A percentile compares a stretch with the other conserved stretches of the same genome.
These are phyloP conservation scores for Cercophora sp. DNA, from an alignment of 495 filamentous ascomycete species.

Conservation along the genomic window DNA sequence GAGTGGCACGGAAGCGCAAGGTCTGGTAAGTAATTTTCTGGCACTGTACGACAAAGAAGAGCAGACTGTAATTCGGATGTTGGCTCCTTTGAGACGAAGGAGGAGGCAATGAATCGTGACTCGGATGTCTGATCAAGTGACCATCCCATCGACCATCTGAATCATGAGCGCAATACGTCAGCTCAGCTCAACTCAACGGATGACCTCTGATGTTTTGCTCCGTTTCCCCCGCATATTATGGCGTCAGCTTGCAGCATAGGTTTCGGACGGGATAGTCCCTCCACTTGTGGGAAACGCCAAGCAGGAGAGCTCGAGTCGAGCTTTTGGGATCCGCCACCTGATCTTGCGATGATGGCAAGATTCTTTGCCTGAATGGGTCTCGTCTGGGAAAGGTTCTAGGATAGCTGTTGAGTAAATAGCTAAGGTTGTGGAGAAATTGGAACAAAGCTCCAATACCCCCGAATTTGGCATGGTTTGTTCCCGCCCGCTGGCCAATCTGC, in stretches of 20 bases:
- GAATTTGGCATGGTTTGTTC: too few species aligned
- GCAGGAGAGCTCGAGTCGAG: too few species aligned
- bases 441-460: too few species aligned
- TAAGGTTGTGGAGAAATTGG: too few species aligned
- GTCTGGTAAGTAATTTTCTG: not conserved
- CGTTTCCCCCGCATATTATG: too few species aligned
- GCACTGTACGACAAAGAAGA: slow-evolving; percentile 1
- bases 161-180: not conserved
- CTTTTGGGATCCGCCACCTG: not conserved
- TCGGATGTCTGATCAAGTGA: not conserved
- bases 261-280: too few species aligned
- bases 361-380: not conserved
- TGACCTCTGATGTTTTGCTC: not conserved
- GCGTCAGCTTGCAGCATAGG: too few species aligned
- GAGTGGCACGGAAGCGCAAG: too few species aligned
- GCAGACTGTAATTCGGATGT: not conserved
- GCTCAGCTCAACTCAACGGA: not conserved
- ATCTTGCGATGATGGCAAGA: not conserved
- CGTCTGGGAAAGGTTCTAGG: not conserved
- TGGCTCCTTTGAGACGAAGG: not conserved
- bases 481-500: too few species aligned
- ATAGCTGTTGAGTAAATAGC: not conserved
- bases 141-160: not conserved
- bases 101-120: not conserved
- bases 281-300: too few species aligned